Evolutionary conservation across 2,329 filamentous ascomycete species (phyloP).

Genomic region (Gnomoniopsis sp.): DNA sequence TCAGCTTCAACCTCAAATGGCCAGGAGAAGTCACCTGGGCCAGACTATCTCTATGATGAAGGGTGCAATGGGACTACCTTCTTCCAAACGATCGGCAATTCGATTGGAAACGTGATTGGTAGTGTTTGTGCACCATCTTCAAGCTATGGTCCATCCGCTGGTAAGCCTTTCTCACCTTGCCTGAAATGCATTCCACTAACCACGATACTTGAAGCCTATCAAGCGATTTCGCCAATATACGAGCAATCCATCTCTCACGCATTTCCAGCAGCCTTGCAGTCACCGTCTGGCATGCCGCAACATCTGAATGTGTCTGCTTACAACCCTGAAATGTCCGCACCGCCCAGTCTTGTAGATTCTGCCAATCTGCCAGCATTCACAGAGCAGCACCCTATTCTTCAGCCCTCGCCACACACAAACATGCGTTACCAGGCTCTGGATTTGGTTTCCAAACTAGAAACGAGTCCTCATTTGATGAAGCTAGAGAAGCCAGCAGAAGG

Average conservation of each 20-base stretch:
- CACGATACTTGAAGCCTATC: slow-evolving; percentile 5
- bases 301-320: slow-evolving; percentile 10
- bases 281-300: slow-evolving; percentile 1
- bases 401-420: slow-evolving; percentile 5
- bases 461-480: slow-evolving; percentile 22
- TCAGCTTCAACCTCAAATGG: background rate
- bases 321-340: slow-evolving; percentile 11
- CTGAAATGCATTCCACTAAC: background rate
- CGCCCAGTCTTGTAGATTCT: slow-evolving; percentile 2
- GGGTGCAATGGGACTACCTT: background rate
- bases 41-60: slow-evolving; percentile 6
- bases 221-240: slow-evolving; percentile 4
- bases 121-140: slow-evolving; percentile 1
- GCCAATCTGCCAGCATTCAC: slow-evolving; percentile 15
- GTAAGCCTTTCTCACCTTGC: background rate
- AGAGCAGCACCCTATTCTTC: slow-evolving; percentile 9
- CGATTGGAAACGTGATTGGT: background rate
- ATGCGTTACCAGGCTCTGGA: slow-evolving; percentile 21
- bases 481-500: slow-evolving; percentile 18
- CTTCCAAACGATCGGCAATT: slow-evolving; percentile 3
- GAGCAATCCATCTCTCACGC: slow-evolving; percentile 3
- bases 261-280: slow-evolving; percentile 9
- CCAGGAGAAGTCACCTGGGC: slow-evolving; percentile 4
- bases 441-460: slow-evolving; percentile 25
- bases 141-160: background rate